Conservation (phyloP, 495 filamentous ascomycete species). For the Penicillium alfredii region DNA sequence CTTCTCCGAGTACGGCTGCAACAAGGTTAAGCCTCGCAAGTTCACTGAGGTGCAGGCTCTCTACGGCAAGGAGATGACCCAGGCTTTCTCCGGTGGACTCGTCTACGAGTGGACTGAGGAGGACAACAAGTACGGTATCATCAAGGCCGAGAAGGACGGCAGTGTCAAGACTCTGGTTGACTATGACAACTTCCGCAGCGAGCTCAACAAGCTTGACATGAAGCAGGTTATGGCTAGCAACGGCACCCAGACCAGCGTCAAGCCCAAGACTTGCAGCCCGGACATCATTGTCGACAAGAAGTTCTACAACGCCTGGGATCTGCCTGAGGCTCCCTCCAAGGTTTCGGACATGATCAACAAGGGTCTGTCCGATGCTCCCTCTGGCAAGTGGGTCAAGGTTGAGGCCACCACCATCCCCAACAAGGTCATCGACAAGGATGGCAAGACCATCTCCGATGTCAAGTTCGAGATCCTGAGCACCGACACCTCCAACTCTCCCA, state of each 20-base stretch:
- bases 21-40: constrained; percentile 66
- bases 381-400: constrained; percentile 55
- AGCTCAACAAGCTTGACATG: constrained; percentile 71
- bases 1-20: constrained; percentile 97
- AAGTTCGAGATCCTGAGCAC: constrained; percentile 46
- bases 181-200: constrained; percentile 66
- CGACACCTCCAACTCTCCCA: constrained; percentile 27
- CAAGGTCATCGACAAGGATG: constrained; percentile 50
- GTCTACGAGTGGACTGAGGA: constrained; percentile 86
- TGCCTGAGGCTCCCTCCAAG: constrained; percentile 53
- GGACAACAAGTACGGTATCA: constrained; percentile 73
- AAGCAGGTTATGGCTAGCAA: constrained; percentile 54
- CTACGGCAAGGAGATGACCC: constrained; percentile 75
- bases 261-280: constrained; percentile 52
- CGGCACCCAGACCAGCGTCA: constrained; percentile 43
- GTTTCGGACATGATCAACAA: constrained; percentile 47
- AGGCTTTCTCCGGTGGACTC: constrained; percentile 75
- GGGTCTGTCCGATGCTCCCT: constrained; percentile 47
- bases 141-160: constrained; percentile 59
- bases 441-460: constrained; percentile 46
- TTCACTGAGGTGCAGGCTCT: constrained; percentile 79
- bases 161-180: constrained; percentile 61
- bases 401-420: constrained; percentile 43
- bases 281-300: constrained; percentile 52
- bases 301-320: constrained; percentile 71